Evolutionary conservation across 176 grass and related monocot genomes (phyloP).

Genomic region (Zea luxurians): DNA sequence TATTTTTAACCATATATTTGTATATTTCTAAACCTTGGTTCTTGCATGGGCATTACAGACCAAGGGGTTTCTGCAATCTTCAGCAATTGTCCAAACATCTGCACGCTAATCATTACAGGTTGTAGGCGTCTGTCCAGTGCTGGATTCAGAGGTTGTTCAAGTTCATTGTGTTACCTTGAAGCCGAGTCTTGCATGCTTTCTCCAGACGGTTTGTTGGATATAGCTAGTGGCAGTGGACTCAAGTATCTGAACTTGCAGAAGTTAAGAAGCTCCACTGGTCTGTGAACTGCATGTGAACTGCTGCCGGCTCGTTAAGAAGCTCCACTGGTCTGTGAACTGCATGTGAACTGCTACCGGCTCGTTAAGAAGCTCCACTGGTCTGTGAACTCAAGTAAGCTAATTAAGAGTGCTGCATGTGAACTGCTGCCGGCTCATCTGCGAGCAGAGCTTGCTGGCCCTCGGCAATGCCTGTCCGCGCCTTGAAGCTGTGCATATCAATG

Average conservation of each 20-base stretch:
- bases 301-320: too few species aligned
- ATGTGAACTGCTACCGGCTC: too few species aligned
- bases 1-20: too few species aligned
- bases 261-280: constrained; percentile 48
- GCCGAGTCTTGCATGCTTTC: constrained; percentile 83
- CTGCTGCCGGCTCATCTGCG: constrained; percentile 66
- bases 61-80: constrained; percentile 58
- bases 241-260: constrained; percentile 74
- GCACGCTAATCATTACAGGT: constrained; percentile 55
- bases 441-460: constrained; percentile 65
- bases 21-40: constrained; percentile 61
- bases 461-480: constrained; percentile 50
- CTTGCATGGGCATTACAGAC: constrained; percentile 66
- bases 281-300: too few species aligned
- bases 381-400: too few species aligned
- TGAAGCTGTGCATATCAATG: constrained; percentile 63
- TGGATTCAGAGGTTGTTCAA: constrained; percentile 65
- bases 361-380: too few species aligned
- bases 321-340: too few species aligned
- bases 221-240: constrained; percentile 51
- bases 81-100: constrained; percentile 52
- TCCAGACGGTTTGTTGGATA: constrained; percentile 55
- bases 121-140: constrained; percentile 69
- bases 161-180: constrained; percentile 66
- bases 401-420: constrained; percentile 81